phyloP scores from a whole-genome alignment of 257 asterid species.

The Gynochthodes officinalis region DNA sequence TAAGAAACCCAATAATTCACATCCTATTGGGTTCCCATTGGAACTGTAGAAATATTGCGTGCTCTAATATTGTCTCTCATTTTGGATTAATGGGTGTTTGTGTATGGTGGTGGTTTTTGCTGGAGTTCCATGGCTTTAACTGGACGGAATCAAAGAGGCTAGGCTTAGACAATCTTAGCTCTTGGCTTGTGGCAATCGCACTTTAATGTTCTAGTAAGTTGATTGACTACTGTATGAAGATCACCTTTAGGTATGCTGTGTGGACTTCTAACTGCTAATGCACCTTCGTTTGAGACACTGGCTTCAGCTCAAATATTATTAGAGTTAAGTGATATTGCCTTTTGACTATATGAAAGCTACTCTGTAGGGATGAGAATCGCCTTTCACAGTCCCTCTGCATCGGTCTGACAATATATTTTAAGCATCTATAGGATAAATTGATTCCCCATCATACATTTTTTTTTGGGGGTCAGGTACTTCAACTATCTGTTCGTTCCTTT shows the following conservation, averaged over 20 bases:
- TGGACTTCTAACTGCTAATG: too few species aligned
- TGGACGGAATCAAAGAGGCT: not conserved
- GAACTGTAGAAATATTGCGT: too few species aligned
- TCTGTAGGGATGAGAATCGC: too few species aligned
- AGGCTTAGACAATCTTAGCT: not conserved
- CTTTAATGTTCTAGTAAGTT: not conserved
- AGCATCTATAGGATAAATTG: too few species aligned
- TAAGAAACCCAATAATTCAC: too few species aligned
- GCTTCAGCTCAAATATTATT: not conserved
- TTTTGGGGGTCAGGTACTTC: too few species aligned
- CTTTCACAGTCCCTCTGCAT: not conserved
- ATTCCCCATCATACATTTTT: too few species aligned
- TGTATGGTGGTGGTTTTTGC: not conserved
- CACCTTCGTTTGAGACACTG: too few species aligned
- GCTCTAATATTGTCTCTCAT: not conserved
- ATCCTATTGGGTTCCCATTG: too few species aligned
- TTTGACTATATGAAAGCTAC: too few species aligned
- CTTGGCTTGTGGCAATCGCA: not conserved
- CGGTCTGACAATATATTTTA: not conserved
- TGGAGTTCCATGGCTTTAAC: not conserved
- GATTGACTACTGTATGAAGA: not conserved
- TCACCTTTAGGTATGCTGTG: too few species aligned
- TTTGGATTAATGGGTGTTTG: not conserved
- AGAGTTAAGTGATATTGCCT: not conserved
- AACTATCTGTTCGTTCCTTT: not conserved